Conservation (phyloP, 2,329 filamentous ascomycete genomes). For the Ascochyta pisi region DNA sequence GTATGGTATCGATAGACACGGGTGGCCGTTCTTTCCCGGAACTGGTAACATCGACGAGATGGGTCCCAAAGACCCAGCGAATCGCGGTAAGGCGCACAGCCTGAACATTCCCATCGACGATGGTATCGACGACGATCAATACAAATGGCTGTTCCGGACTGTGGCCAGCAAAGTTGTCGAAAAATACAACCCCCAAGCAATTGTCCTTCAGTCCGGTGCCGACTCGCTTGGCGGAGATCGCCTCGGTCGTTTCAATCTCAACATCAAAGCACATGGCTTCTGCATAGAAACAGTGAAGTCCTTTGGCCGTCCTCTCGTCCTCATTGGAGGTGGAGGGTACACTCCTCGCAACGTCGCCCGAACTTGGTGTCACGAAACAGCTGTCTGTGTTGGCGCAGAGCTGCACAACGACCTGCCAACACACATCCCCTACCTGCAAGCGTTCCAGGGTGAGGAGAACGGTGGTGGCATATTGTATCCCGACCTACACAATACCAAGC, state of each 20-base stretch:
- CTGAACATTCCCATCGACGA: slow-evolving; percentile 91
- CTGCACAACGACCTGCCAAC: slow-evolving; percentile 77
- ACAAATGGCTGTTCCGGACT: slow-evolving; percentile 81
- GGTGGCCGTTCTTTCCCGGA: slow-evolving; percentile 79
- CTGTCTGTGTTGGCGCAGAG: slow-evolving; percentile 79
- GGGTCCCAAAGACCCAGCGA: slow-evolving; percentile 80
- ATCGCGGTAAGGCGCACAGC: slow-evolving; percentile 86
- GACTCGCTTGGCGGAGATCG: slow-evolving; percentile 94
- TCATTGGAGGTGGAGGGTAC: slow-evolving; percentile 95
- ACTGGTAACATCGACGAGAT: slow-evolving; percentile 88
- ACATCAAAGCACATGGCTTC: slow-evolving; percentile 90
- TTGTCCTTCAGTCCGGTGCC: slow-evolving; percentile 94
- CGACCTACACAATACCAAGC: slow-evolving; percentile 77
- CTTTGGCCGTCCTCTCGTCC: slow-evolving; percentile 79
- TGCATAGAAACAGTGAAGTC: slow-evolving; percentile 90
- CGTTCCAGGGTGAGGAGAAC: slow-evolving; percentile 82
- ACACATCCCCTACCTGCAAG: slow-evolving; percentile 83
- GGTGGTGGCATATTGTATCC: slow-evolving; percentile 76
- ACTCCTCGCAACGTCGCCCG: slow-evolving; percentile 95
- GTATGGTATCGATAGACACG: slow-evolving; percentile 72
- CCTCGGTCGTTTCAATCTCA: slow-evolving; percentile 93
- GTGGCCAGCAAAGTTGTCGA: slow-evolving; percentile 81
- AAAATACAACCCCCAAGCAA: slow-evolving; percentile 85
- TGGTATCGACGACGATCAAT: slow-evolving; percentile 90
- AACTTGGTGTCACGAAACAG: slow-evolving; percentile 96